Evolutionary conservation across 2,329 filamentous ascomycete species (phyloP).

Genomic region (Emericellopsis cladophorae): DNA sequence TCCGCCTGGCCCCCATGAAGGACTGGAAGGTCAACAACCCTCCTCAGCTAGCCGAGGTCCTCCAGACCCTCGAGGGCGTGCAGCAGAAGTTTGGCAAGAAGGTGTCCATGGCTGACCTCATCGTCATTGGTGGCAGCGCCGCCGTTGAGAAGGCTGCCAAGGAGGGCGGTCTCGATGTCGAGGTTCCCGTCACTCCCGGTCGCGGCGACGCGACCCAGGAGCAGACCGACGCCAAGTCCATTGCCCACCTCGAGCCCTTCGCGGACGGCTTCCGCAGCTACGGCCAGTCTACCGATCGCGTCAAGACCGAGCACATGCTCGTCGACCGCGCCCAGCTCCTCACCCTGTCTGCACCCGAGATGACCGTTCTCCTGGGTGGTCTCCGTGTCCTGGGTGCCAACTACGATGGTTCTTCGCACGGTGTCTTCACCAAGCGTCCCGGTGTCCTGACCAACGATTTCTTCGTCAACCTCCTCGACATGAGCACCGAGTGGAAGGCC

Average conservation of each 20-base stretch:
- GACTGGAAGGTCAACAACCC: constrained; percentile 69
- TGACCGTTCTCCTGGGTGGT: constrained; percentile 60
- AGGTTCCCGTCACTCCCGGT: constrained; percentile 61
- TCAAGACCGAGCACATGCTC: constrained; percentile 54
- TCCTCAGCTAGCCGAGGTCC: constrained; percentile 46
- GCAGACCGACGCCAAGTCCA: constrained; percentile 55
- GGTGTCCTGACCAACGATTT: constrained; percentile 68
- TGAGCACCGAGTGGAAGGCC: constrained; percentile 44
- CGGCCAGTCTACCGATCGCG: constrained; percentile 46
- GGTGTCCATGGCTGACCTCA: constrained; percentile 67
- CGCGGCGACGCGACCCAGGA: constrained; percentile 60
- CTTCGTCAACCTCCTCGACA: constrained; percentile 68
- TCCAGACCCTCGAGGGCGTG: constrained; percentile 48
- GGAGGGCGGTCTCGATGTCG: constrained; percentile 30
- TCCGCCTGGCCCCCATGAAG: constrained; percentile 60
- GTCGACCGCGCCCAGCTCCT: constrained; percentile 62
- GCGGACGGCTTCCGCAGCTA: constrained; percentile 77
- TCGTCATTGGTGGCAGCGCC: constrained; percentile 60
- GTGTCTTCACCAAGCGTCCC: constrained; percentile 55
- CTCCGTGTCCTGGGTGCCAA: constrained; percentile 59
- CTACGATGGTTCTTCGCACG: constrained; percentile 54
- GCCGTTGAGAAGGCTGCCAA: constrained; percentile 59
- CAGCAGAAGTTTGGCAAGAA: constrained; percentile 61
- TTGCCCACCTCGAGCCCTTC: constrained; percentile 52
- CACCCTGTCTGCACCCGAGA: constrained; percentile 56